Evolutionary conservation across 495 filamentous ascomycete genomes (phyloP).

Genomic region (Chaetomium tenue): DNA sequence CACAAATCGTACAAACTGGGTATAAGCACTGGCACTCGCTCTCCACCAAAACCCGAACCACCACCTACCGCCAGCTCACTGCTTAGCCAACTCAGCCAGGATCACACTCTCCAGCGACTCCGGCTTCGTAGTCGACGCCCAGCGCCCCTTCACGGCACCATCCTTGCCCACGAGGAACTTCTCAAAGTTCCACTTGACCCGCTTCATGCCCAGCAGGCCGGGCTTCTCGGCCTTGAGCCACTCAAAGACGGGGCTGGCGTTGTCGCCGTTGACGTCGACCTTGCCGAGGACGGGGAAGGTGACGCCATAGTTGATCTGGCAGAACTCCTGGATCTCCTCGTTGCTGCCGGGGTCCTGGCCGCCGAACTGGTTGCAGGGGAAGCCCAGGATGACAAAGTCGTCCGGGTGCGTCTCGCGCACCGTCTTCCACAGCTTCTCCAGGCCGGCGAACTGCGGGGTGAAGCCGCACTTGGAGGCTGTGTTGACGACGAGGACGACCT

Average conservation of each 20-base stretch:
- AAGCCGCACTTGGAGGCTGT: constrained; percentile 99
- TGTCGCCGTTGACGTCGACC: constrained; percentile 84
- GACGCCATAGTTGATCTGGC: constrained; percentile 92
- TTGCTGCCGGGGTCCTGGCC: constrained; percentile 83
- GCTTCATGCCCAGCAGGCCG: constrained; percentile 73
- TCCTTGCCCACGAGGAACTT: constrained; percentile 91
- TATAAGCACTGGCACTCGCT: not conserved
- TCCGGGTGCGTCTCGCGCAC: constrained; percentile 65
- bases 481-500: constrained; percentile 95
- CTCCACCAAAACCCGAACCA: not conserved
- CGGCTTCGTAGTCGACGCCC: constrained; percentile 84
- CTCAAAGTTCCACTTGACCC: constrained; percentile 97
- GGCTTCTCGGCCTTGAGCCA: constrained; percentile 87
- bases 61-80: not conserved
- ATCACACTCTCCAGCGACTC: constrained; percentile 71
- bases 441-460: constrained; percentile 90
- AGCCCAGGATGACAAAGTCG: constrained; percentile 83
- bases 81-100: constrained; percentile 62
- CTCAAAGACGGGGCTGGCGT: constrained; percentile 75
- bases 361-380: constrained; percentile 98
- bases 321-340: constrained; percentile 90
- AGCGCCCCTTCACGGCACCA: constrained; percentile 76
- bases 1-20: not conserved
- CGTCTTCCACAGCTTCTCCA: constrained; percentile 86
- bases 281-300: constrained; percentile 90